Evolutionary conservation across 306 rosid genomes (phyloP).

Genomic region (Inga leiocalycina): DNA sequence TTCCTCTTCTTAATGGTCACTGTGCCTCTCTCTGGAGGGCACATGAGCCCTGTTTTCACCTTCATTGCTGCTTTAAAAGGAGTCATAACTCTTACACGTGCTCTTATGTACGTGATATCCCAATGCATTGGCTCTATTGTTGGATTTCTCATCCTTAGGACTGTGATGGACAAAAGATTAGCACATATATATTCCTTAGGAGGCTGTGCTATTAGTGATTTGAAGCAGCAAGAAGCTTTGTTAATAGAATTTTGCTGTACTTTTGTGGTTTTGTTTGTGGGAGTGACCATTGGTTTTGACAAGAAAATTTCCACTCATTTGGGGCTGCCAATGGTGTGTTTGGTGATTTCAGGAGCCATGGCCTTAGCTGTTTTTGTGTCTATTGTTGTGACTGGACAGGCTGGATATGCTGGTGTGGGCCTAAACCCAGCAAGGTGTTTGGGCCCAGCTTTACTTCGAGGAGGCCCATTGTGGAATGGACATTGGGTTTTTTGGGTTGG

Average conservation of each 20-base stretch:
- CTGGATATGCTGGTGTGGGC: conserved; percentile 51
- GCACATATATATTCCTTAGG: not conserved
- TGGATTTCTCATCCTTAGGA: conserved; percentile 19
- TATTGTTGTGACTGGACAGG: conserved; percentile 50
- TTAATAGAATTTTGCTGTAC: conserved; percentile 24
- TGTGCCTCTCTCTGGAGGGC: conserved; percentile 64
- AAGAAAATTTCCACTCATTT: conserved; percentile 50
- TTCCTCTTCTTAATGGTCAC: conserved; percentile 73
- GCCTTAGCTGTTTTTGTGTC: conserved; percentile 71
- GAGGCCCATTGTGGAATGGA: conserved; percentile 30
- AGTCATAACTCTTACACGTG: conserved; percentile 40
- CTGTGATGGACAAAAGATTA: conserved; percentile 8
- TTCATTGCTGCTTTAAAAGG: conserved; percentile 54
- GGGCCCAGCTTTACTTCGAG: conserved; percentile 15
- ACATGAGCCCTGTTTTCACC: conserved; percentile 56
- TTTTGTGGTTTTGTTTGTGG: conserved; percentile 53
- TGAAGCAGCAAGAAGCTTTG: conserved; percentile 1
- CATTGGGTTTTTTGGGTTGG: conserved; percentile 38
- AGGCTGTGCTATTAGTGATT: conserved; percentile 9
- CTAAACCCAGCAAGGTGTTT: conserved; percentile 34
- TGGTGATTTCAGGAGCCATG: conserved; percentile 49
- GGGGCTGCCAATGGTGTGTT: conserved; percentile 53
- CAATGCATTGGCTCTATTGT: conserved; percentile 21
- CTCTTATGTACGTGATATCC: conserved; percentile 11
- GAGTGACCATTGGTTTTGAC: conserved; percentile 71